A percentile compares a stretch with the other conserved stretches of the same genome.
These are phyloP conservation scores for Geranium incanum DNA, from an alignment of 441 rosid species.

Conservation along the genomic window DNA sequence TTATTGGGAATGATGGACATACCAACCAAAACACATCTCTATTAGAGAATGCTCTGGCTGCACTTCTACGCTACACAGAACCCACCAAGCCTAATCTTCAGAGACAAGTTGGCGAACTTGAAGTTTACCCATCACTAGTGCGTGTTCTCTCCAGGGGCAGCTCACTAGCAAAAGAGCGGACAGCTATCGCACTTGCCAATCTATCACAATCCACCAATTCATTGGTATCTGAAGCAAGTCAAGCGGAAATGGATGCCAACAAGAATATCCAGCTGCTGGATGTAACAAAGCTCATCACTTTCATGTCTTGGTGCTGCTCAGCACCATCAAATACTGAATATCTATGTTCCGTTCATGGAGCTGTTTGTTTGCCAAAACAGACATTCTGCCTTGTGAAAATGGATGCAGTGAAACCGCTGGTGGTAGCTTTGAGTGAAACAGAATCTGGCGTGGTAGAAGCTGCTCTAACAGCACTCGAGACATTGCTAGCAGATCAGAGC, in stretches of 20 bases:
- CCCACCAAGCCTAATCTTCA: slow-evolving; percentile 45
- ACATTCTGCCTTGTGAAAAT: slow-evolving; percentile 49
- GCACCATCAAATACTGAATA: slow-evolving; percentile 19
- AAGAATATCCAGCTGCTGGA: slow-evolving; percentile 17
- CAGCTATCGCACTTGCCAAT: slow-evolving; percentile 45
- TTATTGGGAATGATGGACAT: slow-evolving; percentile 17
- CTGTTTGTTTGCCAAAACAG: slow-evolving; percentile 36
- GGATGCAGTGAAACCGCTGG: slow-evolving; percentile 44
- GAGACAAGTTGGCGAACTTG: slow-evolving; percentile 37
- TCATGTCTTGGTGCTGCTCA: slow-evolving; percentile 39
- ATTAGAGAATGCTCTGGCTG: slow-evolving; percentile 45
- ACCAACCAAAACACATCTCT: slow-evolving; percentile 23
- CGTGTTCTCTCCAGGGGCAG: slow-evolving; percentile 38
- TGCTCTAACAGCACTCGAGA: slow-evolving; percentile 43
- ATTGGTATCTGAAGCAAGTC: slow-evolving; percentile 22
- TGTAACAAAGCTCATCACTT: slow-evolving; percentile 23
- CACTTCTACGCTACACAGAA: slow-evolving; percentile 42
- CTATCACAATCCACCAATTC: slow-evolving; percentile 35
- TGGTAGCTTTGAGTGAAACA: slow-evolving; percentile 33
- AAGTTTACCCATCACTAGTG: slow-evolving; percentile 37
- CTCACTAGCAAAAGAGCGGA: slow-evolving; percentile 39
- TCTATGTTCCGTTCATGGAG: slow-evolving; percentile 39
- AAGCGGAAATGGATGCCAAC: slow-evolving; percentile 14
- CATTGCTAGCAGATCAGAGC: slow-evolving; percentile 35
- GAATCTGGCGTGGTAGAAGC: slow-evolving; percentile 47